Percentiles rank a stretch among this genome's conserved stretches.
These are phyloP conservation scores for Emergomyces orientalis DNA, from an alignment of 2,329 filamentous ascomycete species.

Conservation along the genomic window DNA sequence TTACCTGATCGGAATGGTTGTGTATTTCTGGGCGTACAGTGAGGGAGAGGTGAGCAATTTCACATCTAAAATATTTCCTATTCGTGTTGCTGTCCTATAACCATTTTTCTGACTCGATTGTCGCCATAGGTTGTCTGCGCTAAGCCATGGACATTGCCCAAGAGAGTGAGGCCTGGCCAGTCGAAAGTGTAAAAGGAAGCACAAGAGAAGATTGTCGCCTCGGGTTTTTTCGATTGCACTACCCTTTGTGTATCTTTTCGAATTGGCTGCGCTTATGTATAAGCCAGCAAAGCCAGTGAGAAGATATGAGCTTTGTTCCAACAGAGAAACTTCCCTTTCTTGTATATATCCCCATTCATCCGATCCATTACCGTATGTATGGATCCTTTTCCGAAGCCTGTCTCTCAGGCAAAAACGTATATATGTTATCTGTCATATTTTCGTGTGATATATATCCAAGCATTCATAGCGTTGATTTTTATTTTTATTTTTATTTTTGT, in stretches of 20 bases:
- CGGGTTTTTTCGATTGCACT: not conserved
- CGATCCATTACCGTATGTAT: not conserved
- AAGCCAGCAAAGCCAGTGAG: not conserved
- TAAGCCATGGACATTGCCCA: constrained; percentile 61
- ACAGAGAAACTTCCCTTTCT: not conserved
- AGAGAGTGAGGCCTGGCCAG: constrained; percentile 30
- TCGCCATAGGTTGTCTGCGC: constrained; percentile 53
- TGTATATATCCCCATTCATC: not conserved
- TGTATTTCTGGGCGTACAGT: constrained; percentile 96
- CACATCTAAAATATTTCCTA: not conserved
- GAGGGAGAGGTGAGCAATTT: constrained; percentile 75
- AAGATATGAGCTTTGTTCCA: not conserved
- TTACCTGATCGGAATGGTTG: constrained; percentile 72
- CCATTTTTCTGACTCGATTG: not conserved
- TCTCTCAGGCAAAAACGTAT: not conserved
- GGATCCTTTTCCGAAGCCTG: not conserved
- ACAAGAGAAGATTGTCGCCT: not conserved
- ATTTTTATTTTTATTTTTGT: not conserved
- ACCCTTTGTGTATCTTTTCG: not conserved
- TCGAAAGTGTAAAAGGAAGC: constrained; percentile 23
- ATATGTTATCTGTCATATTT: not conserved
- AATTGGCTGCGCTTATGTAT: not conserved
- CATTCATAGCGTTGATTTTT: not conserved
- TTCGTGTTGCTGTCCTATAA: not conserved
- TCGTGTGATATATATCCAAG: not conserved